Evolutionary conservation across 371 early-diverging fungal genomes (phyloP).

Genomic region (Actinomortierella ambigua): DNA sequence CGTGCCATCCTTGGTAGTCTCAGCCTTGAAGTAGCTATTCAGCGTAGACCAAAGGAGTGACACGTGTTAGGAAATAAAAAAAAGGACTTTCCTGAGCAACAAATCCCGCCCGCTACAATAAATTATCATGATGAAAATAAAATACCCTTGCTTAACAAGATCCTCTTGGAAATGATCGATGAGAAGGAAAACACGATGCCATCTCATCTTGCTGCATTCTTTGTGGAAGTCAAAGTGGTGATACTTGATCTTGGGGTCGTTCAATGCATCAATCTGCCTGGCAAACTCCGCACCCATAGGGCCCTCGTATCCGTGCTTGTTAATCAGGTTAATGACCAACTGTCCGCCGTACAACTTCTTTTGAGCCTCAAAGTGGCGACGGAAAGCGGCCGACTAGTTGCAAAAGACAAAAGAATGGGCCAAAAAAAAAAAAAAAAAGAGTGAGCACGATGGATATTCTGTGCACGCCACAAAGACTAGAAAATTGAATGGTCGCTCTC

Average conservation of each 20-base stretch:
- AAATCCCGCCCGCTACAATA: conserved; percentile 12
- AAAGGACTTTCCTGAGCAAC: neutral
- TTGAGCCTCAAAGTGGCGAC: conserved; percentile 76
- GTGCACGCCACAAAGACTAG: too few relatives aligned
- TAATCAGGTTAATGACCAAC: conserved; percentile 86
- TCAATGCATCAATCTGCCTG: conserved; percentile 54
- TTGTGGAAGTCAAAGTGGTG: conserved; percentile 95
- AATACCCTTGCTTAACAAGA: conserved; percentile 67
- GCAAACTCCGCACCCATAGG: conserved; percentile 79
- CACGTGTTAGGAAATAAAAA: conserved; percentile 24
- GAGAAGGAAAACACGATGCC: conserved; percentile 76
- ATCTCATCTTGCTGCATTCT: conserved; percentile 90
- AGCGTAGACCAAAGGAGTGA: conserved; percentile 25
- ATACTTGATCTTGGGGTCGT: conserved; percentile 65
- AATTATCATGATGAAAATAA: conserved; percentile 9
- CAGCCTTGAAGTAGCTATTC: conserved; percentile 12
- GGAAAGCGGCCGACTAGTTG: conserved; percentile 47
- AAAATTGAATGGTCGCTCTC: too few relatives aligned
- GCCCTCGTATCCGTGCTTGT: conserved; percentile 86
- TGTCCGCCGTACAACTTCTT: conserved; percentile 72
- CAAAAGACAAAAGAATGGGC: neutral
- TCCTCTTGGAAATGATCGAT: conserved; percentile 70
- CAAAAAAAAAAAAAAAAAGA: neutral
- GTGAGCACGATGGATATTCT: too few relatives aligned
- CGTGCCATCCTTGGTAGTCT: neutral